Conservation (phyloP, 2,329 filamentous ascomycete species). For the Fusarium sp. region DNA sequence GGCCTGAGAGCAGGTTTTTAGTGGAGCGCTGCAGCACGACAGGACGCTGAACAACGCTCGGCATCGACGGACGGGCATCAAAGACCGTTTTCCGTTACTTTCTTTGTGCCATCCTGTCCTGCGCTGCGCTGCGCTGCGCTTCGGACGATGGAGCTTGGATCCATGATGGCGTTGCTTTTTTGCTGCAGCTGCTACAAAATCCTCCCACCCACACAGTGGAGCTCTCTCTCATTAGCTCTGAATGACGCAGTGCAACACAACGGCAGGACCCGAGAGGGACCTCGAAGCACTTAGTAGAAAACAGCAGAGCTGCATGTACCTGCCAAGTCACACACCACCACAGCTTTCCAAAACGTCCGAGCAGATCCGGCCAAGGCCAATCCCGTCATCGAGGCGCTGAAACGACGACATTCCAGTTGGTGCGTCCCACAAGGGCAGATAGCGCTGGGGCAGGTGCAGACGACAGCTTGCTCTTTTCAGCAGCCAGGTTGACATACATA, state of each 20-base stretch:
- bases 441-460: background rate
- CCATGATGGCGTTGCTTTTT: constrained; percentile 20
- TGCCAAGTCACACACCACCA: constrained; percentile 23
- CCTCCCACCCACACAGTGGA: constrained; percentile 25
- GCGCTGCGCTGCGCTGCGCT: background rate
- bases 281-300: background rate
- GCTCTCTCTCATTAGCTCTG: constrained; percentile 29
- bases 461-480: constrained; percentile 23
- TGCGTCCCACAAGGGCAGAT: background rate
- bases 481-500: background rate
- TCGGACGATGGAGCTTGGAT: constrained; percentile 35
- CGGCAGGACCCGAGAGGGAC: constrained; percentile 26
- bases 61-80: constrained; percentile 10
- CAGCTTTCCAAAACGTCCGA: constrained; percentile 17
- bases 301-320: constrained; percentile 22
- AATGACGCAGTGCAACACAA: constrained; percentile 36
- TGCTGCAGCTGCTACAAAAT: constrained; percentile 1
- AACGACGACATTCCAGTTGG: constrained; percentile 35
- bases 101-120: constrained; percentile 6
- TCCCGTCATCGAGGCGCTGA: constrained; percentile 32
- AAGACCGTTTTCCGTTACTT: background rate
- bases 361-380: constrained; percentile 31
- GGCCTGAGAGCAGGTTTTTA: background rate
- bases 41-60: constrained; percentile 20
- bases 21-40: constrained; percentile 16